Evolutionary conservation across 83 land plant species (phyloP).

Genomic region (Picea abies): DNA sequence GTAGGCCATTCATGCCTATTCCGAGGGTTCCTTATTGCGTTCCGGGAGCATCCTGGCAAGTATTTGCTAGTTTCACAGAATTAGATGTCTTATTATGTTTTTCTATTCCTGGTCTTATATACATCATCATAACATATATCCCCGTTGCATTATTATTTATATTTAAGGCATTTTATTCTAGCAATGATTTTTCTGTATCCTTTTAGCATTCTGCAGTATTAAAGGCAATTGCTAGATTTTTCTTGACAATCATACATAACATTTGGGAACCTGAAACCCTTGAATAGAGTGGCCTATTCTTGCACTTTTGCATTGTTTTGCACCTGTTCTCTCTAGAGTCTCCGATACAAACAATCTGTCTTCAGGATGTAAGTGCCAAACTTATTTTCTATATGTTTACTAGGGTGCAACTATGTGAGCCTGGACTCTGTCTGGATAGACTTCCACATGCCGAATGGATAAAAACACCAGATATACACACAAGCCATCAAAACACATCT

Average conservation of each 20-base stretch:
- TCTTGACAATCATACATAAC: neutral
- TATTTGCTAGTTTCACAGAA: neutral
- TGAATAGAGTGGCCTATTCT: neutral
- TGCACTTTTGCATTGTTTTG: neutral
- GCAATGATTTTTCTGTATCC: too few species aligned
- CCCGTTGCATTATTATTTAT: neutral
- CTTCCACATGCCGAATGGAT: neutral
- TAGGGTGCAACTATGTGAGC: neutral
- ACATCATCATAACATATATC: neutral
- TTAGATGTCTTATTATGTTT: neutral
- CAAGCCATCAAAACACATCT: neutral
- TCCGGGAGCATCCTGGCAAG: neutral
- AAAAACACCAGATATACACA: neutral
- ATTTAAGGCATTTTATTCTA: neutral
- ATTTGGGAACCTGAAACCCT: neutral
- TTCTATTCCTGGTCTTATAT: neutral
- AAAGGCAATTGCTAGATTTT: neutral
- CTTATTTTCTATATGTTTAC: neutral
- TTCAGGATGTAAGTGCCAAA: neutral
- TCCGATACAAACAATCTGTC: neutral
- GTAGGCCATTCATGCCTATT: neutral
- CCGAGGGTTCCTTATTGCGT: neutral
- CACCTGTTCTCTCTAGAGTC: neutral
- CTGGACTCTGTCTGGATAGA: neutral
- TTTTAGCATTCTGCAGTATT: too few species aligned